Evolutionary conservation across 2,329 filamentous ascomycete species (phyloP), one percentile per base, ranked within the genome.

Genomic region (Fusarium stilboides): DNA sequence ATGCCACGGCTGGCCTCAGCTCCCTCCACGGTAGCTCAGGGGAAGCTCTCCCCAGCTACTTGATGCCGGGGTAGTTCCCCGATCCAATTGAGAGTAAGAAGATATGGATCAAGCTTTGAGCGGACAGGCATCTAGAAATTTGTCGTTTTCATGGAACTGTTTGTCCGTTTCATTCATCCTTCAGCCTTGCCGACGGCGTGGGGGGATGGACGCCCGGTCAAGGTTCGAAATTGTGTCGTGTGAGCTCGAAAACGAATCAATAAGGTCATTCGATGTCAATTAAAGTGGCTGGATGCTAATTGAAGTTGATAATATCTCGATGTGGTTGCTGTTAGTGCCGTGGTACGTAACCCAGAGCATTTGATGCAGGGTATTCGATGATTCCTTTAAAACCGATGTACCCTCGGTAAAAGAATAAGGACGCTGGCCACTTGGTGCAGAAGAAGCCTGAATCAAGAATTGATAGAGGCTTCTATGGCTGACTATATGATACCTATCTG

Each of bases 1-100:
- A 63, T 71, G 34, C 62, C 65, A 56, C 58, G 42, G 44, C 10
- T 31, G 28, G 28, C 36, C 60, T 60, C 45, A 68, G 44, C 31
- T 55, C 52, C 28, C 40, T 62, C 59, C 61, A 71, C 49, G 61
- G 28, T 56, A 31, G 39, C 59, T 70, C 67, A 68, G 62, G 67
- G 62, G 62, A 47, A 69, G 47, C 57, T 70, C 64, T 66, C 15
- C 39, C 56, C 62, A 55, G 56, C 51, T 47, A 24, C 24, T 52
- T 19, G 28, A 40, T 24, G 26, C 57, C 57, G 67, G 67, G 40
- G 34, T n/a, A 8, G 39, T 31, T 68, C 67, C 69, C 64, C 67
- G 69, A 28, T 24, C 67, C 64, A 74, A 74, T 73, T 9, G 55
- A 28, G 5, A n/a, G 14, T 1, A 17, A 3, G 15, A 4, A 5